Percentiles rank a stretch among this genome's conserved stretches.
Evolutionary conservation across 2,329 filamentous ascomycete genomes (phyloP).

Genomic region (Pyrenophora graminea): DNA sequence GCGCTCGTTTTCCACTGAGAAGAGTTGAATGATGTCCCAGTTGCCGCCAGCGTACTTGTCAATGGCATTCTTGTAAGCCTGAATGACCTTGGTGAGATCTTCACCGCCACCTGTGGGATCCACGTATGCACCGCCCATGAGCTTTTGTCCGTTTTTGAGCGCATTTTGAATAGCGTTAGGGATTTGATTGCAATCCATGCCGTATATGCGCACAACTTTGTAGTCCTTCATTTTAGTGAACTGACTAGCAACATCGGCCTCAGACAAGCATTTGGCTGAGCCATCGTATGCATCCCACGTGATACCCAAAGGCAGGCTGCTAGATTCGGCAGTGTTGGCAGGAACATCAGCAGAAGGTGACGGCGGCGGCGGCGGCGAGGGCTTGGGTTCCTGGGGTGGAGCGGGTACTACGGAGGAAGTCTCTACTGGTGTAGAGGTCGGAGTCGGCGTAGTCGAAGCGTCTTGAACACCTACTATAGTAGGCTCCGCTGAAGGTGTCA

Average conservation of each 20-base stretch:
- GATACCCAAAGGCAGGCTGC: constrained; percentile 34
- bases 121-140: constrained; percentile 77
- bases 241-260: constrained; percentile 66
- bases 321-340: constrained; percentile 1
- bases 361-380: constrained; percentile 1
- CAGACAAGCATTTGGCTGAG: constrained; percentile 63
- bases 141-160: constrained; percentile 65
- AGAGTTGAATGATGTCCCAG: constrained; percentile 71
- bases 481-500: constrained; percentile 13
- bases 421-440: constrained; percentile 5
- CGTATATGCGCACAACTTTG: constrained; percentile 74
- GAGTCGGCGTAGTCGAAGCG: constrained; percentile 1
- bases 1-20: constrained; percentile 80
- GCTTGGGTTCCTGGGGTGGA: constrained; percentile 8
- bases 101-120: constrained; percentile 54
- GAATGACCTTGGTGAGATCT: constrained; percentile 56
- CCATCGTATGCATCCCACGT: constrained; percentile 41
- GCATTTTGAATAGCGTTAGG: constrained; percentile 65
- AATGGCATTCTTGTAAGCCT: constrained; percentile 63
- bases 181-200: constrained; percentile 77
- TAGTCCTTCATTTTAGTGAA: constrained; percentile 64
- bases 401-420: background rate
- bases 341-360: constrained; percentile 9
- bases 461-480: constrained; percentile 8
- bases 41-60: constrained; percentile 52